Evolutionary conservation across 441 rosid species (phyloP), one percentile per base, ranked within the genome.

Genomic region (Gossypium lobatum): DNA sequence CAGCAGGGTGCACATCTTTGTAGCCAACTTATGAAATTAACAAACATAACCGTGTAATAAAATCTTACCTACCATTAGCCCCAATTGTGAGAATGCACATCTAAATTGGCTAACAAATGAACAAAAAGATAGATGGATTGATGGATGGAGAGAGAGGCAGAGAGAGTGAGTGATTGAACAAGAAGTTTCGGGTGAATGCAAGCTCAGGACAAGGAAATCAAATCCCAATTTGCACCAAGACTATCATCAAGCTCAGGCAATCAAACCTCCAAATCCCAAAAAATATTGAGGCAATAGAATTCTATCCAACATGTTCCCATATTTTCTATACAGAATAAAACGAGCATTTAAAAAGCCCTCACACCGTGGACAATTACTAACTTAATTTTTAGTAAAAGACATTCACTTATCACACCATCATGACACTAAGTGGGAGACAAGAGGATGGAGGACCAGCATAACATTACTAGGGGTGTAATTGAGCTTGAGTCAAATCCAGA

Each of bases 151-250:
- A 6, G 25, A 59, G 21, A 66, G 71, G n/a, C 34, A 28, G 23
- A 25, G 28, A 25, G 16, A 2, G 25, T 17, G 21, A 4, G 23
- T 26, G 46, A 52, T 52, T 26, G 60, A 68, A 31, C 16, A 16
- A 28, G 20, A 68, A 52, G 48, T 4, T 69, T 53, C 10, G 11
- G 46, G 17, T 5, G 5, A 53, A 53, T 69, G 48, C 61, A 31
- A 69, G 50, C 17, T 17, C 48, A 52, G 28, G 48, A 8, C 10
- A 52, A 52, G 28, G 6, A 46, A 52, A 60, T 18, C 60, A 72
- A 48, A 28, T 25, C 64, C 64, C 46, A 71, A 18, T 31, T 55
- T 37, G 54, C 64, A 72, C 16, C 10, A 60, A 58, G 21, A 72
- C 14, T 3, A 72, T 39, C 16, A 60, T 58, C 25, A 72, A 72